These are phyloP conservation scores for Plasmodium chabaudi DNA, from an alignment of 169 alveolate genomes.

Conservation along the genomic window DNA sequence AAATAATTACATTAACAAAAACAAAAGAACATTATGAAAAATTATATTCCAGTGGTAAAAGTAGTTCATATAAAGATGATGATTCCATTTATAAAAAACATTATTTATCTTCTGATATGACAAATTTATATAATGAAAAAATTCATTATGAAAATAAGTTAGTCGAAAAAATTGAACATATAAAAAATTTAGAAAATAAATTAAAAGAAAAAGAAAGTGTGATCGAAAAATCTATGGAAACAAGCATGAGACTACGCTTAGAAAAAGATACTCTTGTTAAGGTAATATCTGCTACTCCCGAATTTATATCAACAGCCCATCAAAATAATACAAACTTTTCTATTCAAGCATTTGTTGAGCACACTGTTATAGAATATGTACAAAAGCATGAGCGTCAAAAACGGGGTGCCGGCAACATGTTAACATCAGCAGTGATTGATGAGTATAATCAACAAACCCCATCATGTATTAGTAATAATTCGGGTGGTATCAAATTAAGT, in stretches of 20 bases:
- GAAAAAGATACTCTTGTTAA: conserved; percentile 57
- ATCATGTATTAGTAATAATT: conserved; percentile 14
- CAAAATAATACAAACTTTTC: neutral
- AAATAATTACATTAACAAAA: conserved; percentile 29
- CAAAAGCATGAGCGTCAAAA: neutral
- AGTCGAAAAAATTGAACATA: conserved; percentile 13
- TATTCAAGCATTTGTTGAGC: conserved; percentile 21
- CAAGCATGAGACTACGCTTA: neutral
- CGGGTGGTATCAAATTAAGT: neutral
- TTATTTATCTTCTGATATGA: neutral
- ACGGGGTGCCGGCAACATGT: too few relatives aligned
- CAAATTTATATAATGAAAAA: conserved; percentile 20
- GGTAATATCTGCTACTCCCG: conserved; percentile 11
- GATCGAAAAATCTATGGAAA: conserved; percentile 11
- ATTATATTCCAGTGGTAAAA: conserved; percentile 8
- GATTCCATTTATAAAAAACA: conserved; percentile 7
- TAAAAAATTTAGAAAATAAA: conserved; percentile 17
- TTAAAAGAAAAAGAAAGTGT: conserved; percentile 15
- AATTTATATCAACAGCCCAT: neutral
- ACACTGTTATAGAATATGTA: conserved; percentile 13
- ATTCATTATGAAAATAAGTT: conserved; percentile 25
- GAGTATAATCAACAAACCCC: conserved; percentile 19
- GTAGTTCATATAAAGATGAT: conserved; percentile 4
- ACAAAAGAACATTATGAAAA: conserved; percentile 33
- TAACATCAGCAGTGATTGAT: too few relatives aligned